Conservation (phyloP, 441 rosid genomes). For the Biscutella laevigata region DNA sequence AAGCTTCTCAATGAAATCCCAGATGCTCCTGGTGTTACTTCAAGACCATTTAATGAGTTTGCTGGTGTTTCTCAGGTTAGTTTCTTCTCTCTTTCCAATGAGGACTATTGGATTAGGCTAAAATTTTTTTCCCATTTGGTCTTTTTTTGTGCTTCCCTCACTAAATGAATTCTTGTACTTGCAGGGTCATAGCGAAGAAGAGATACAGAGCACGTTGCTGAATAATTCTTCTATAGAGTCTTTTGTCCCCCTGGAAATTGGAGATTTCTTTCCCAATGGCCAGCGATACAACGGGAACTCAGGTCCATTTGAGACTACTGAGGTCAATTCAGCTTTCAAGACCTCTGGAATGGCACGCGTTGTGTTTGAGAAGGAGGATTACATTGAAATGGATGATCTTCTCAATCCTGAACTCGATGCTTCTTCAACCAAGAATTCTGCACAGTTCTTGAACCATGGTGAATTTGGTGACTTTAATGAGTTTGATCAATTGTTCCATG, state of each 20-base stretch:
- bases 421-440: constrained; percentile 25
- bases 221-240: constrained; percentile 31
- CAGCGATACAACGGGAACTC: constrained; percentile 24
- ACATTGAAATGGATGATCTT: constrained; percentile 83
- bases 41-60: constrained; percentile 14
- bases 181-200: constrained; percentile 39
- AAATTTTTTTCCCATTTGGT: background rate
- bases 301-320: constrained; percentile 32
- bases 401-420: constrained; percentile 30
- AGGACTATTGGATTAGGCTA: background rate
- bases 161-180: background rate
- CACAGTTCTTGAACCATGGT: constrained; percentile 29
- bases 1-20: constrained; percentile 31
- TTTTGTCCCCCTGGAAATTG: constrained; percentile 20
- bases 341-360: constrained; percentile 17
- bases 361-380: constrained; percentile 45
- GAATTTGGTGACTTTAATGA: constrained; percentile 37
- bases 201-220: constrained; percentile 41
- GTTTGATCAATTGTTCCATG: constrained; percentile 45
- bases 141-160: background rate
- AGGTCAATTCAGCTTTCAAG: no score
- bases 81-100: constrained; percentile 4
- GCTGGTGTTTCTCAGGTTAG: constrained; percentile 36
- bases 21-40: constrained; percentile 26
- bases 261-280: constrained; percentile 10